Conservation (phyloP, 2,329 filamentous ascomycete genomes). For the Sphaerulina musiva region DNA sequence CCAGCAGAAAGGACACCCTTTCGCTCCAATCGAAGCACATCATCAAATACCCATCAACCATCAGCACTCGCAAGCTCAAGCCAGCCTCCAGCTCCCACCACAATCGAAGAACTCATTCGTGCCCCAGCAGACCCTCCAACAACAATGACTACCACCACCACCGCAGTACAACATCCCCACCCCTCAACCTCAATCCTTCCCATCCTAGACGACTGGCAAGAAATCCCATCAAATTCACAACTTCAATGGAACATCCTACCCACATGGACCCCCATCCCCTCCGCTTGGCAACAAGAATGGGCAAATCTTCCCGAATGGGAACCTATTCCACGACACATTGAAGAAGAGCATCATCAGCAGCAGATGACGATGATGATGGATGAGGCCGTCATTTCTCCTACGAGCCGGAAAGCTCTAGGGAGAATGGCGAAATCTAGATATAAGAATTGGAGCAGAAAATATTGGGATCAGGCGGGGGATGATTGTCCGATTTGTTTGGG, state of each 20-base stretch:
- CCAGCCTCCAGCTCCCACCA: background rate
- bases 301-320: background rate
- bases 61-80: background rate
- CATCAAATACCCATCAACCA: background rate
- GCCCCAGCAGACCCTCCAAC: background rate
- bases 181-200: background rate
- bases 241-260: background rate
- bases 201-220: background rate
- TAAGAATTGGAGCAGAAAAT: background rate
- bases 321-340: background rate
- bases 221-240: background rate
- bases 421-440: background rate
- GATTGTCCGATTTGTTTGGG: slow-evolving; percentile 5
- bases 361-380: background rate
- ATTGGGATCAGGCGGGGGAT: background rate
- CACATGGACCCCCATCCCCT: background rate
- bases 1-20: background rate
- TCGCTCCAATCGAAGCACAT: background rate
- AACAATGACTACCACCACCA: background rate
- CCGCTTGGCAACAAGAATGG: background rate
- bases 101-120: background rate
- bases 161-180: background rate
- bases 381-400: background rate
- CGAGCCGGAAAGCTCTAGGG: background rate
- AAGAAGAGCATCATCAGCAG: background rate